Conservation (phyloP, 129 eudicot genomes). For the Tanacetum coccineum region DNA sequence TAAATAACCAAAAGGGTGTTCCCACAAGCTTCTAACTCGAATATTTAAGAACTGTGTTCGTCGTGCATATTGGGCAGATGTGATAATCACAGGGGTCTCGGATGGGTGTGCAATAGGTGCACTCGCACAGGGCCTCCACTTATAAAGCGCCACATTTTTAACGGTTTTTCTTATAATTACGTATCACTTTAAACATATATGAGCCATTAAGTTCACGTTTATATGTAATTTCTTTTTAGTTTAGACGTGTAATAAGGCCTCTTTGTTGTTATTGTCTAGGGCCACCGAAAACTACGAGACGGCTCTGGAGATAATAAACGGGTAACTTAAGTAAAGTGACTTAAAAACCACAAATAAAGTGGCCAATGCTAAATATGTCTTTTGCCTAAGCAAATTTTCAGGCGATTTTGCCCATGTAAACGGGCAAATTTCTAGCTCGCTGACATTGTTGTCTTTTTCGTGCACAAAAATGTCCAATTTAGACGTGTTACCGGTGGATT, state of each 20-base stretch:
- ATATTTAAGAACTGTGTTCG: slow-evolving; percentile 45
- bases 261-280: too few species aligned
- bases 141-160: too few species aligned
- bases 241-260: too few species aligned
- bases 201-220: too few species aligned
- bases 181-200: too few species aligned
- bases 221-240: too few species aligned
- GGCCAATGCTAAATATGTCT: slow-evolving; percentile 75
- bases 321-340: slow-evolving; percentile 49
- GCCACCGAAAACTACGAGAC: too few species aligned
- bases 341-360: slow-evolving; percentile 64
- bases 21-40: slow-evolving; percentile 59
- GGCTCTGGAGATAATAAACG: slow-evolving; percentile 42
- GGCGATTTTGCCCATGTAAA: slow-evolving; percentile 91
- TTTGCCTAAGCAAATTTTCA: slow-evolving; percentile 69
- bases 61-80: slow-evolving; percentile 52
- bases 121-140: too few species aligned
- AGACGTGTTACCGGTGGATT: slow-evolving; percentile 29
- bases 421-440: slow-evolving; percentile 62
- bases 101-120: too few species aligned
- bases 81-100: too few species aligned
- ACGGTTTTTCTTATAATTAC: too few species aligned
- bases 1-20: slow-evolving; percentile 50
- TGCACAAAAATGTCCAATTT: slow-evolving; percentile 23
- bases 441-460: slow-evolving; percentile 20